Conservation (phyloP, 108 stramenopile genomes). For the Fistulifera solaris region DNA sequence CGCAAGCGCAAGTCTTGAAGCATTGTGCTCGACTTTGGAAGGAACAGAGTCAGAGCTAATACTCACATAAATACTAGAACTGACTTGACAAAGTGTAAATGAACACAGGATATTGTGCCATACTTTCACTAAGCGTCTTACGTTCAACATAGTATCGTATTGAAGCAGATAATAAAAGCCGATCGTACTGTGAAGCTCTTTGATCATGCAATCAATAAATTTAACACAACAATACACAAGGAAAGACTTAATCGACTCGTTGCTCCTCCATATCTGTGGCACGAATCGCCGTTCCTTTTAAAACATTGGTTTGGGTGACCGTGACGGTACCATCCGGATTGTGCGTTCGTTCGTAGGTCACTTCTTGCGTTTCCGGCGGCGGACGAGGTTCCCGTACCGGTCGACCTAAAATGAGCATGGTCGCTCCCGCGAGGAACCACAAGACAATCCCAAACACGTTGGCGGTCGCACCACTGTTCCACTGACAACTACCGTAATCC, state of each 20-base stretch:
- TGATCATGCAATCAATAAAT: too few relatives aligned
- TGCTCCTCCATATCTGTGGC: not conserved
- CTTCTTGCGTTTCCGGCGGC: constrained; percentile 15
- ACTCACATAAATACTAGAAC: too few relatives aligned
- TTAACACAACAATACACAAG: too few relatives aligned
- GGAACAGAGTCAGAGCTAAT: constrained; percentile 19
- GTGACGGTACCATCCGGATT: constrained; percentile 4
- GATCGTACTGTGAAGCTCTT: too few relatives aligned
- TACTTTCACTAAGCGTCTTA: too few relatives aligned
- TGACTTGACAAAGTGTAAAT: too few relatives aligned
- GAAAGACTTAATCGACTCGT: too few relatives aligned
- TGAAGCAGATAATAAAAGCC: too few relatives aligned
- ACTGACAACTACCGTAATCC: too few relatives aligned
- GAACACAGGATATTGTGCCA: too few relatives aligned
- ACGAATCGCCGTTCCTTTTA: not conserved
- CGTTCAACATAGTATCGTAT: too few relatives aligned
- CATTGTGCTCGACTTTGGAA: constrained; percentile 64
- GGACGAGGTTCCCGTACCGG: not conserved
- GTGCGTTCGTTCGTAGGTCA: constrained; percentile 5
- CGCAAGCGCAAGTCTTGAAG: constrained; percentile 71
- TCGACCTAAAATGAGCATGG: constrained; percentile 7
- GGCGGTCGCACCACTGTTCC: constrained; percentile 6
- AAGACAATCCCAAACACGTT: constrained; percentile 6
- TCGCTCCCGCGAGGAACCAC: constrained; percentile 12
- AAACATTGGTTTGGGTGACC: not conserved